Conservation (phyloP, 495 filamentous ascomycete genomes). For the Xylona heveae region DNA sequence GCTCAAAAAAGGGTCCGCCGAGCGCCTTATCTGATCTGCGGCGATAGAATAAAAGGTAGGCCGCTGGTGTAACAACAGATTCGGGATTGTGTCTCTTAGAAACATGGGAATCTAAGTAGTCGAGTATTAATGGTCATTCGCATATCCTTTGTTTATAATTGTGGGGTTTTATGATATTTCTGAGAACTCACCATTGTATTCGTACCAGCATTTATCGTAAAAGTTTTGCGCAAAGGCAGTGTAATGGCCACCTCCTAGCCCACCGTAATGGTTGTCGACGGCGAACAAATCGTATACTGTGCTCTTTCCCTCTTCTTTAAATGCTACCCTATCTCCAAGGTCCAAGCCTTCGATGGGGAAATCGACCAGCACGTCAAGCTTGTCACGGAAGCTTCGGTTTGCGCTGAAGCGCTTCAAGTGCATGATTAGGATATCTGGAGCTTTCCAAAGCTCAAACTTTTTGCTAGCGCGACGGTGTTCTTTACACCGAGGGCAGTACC, state of each 20-base stretch:
- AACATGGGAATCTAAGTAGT: constrained; percentile 40
- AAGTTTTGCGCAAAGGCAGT: constrained; percentile 88
- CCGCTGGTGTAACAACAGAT: constrained; percentile 40
- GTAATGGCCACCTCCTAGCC: constrained; percentile 84
- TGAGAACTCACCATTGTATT: constrained; percentile 65
- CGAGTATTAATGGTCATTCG: constrained; percentile 6
- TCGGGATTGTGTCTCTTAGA: constrained; percentile 27
- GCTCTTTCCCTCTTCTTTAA: constrained; percentile 54
- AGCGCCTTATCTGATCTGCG: constrained; percentile 55
- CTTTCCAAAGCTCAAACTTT: constrained; percentile 92
- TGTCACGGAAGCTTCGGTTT: constrained; percentile 52
- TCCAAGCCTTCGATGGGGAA: constrained; percentile 82
- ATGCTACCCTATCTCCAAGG: constrained; percentile 52
- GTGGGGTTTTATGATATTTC: constrained; percentile 2
- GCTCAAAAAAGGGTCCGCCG: constrained; percentile 50
- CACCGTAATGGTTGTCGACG: constrained; percentile 87
- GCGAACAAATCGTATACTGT: constrained; percentile 81
- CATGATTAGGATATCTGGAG: constrained; percentile 81
- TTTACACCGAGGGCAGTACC: constrained; percentile 93
- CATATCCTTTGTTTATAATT: not conserved
- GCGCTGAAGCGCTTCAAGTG: constrained; percentile 91
- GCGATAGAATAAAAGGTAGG: constrained; percentile 92
- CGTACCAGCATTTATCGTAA: constrained; percentile 67
- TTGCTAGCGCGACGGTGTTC: constrained; percentile 80
- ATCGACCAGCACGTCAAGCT: constrained; percentile 77